Evolutionary conservation across 2,329 filamentous ascomycete genomes (phyloP), one percentile per base, ranked within the genome.

Genomic region (Neopestalotiopsis clavispora): DNA sequence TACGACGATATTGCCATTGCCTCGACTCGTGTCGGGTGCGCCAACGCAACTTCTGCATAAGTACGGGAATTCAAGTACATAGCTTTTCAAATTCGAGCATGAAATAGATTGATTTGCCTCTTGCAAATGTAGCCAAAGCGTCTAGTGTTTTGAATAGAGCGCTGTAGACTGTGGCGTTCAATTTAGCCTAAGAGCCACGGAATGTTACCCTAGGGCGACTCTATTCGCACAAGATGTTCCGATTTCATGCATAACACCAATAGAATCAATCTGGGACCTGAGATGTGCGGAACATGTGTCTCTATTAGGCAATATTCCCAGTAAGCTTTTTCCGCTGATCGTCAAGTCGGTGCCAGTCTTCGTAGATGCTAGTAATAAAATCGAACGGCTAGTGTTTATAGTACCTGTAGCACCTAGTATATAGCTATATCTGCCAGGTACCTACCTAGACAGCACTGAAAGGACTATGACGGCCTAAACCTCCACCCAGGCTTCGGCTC

Each of bases 1-100:
- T 90, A 89, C 71, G 88, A 90, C 72, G 88, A 90, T 73, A 83
- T 90, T 71, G 82, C 78, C 6, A 76, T 90, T 62, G 79, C 79
- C 72, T 81, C 81, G 57, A 83, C 75, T 20, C 80, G 85, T 42
- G 80, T 87, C 71, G 86, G 87, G 42, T 89, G 87, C 72, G 45
- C 56, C 30, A 52, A 45, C 30, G 62, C 62, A 4, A 30, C 62
- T 23, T 38, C 62, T 12, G 45, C 45, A 9, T 52, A 52, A 7
- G 9, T n/a, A 20, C 9, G n/a, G 6, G 4, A 52, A 52, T 9
- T 9, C 17, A 4, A 38, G 34, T 38, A 38, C 5, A 38, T 38
- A 10, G 34, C 34, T 38, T 10, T 5, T 38, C 3, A 28, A 28
- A 38, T 38, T 38, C 34, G 34, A 38, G 20, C 45, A 52, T 52